Evolutionary conservation across 805 yeast genomes (phyloP).

Genomic region (Metschnikowia lunata): DNA sequence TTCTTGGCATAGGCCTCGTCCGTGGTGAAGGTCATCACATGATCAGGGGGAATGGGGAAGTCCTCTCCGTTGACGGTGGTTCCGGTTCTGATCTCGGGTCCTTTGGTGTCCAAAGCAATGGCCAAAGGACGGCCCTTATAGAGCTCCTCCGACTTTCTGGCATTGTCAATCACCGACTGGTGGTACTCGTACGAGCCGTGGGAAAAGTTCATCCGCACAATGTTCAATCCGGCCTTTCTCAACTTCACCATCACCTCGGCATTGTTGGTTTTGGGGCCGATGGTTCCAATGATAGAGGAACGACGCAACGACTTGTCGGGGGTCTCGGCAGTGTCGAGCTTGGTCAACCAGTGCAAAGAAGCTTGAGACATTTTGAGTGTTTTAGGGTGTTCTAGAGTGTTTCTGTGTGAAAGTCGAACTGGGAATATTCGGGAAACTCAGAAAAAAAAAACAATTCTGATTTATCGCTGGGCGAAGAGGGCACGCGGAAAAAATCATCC

Average conservation of each 20-base stretch:
- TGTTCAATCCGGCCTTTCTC: conserved; percentile 96
- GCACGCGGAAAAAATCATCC: not conserved
- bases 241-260: conserved; percentile 79
- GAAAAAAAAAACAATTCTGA: not conserved
- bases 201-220: conserved; percentile 98
- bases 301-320: conserved; percentile 84
- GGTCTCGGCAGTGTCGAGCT: conserved; percentile 65
- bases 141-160: conserved; percentile 86
- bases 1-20: conserved; percentile 70
- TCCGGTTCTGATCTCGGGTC: conserved; percentile 99
- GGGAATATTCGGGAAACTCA: not conserved
- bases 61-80: conserved; percentile 78
- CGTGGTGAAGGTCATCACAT: conserved; percentile 91
- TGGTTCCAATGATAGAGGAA: conserved; percentile 96
- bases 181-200: conserved; percentile 98
- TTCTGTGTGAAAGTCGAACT: not conserved
- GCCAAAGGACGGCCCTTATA: conserved; percentile 96
- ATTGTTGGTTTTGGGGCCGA: conserved; percentile 96
- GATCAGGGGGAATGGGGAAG: conserved; percentile 77
- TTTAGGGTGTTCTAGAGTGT: not conserved
- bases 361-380: conserved; percentile 36
- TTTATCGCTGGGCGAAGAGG: not conserved
- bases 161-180: conserved; percentile 93
- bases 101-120: conserved; percentile 98
- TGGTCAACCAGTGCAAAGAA: conserved; percentile 74